phyloP scores from a whole-genome alignment of 306 rosid species.

The Cyclanthera cordifolia region DNA sequence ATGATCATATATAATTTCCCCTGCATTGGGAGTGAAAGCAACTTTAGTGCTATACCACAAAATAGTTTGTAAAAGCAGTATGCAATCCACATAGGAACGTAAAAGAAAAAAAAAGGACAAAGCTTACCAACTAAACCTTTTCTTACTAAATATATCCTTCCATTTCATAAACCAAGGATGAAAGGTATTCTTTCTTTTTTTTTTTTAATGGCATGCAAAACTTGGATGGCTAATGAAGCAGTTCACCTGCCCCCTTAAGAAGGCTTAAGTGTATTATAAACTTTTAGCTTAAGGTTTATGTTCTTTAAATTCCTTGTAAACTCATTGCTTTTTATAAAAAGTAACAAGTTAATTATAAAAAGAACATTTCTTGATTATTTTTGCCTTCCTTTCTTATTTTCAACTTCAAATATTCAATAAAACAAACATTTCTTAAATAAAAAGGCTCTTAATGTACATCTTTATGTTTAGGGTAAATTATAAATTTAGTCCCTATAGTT shows the following conservation, averaged over 20 bases:
- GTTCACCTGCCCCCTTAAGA: neutral
- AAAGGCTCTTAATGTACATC: neutral
- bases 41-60: neutral
- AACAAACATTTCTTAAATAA: neutral
- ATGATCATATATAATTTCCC: slow-evolving; percentile 33
- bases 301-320: neutral
- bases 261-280: neutral
- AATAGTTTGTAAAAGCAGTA: neutral
- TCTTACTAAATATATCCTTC: neutral
- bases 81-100: neutral
- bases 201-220: neutral
- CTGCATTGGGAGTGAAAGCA: slow-evolving; percentile 12
- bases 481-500: too few relatives aligned
- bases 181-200: neutral
- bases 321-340: neutral
- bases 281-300: neutral
- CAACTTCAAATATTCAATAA: neutral
- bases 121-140: neutral
- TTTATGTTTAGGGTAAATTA: too few relatives aligned
- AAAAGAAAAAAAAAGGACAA: neutral
- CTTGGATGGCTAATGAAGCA: neutral
- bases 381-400: neutral
- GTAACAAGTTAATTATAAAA: too few relatives aligned
- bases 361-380: neutral
- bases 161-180: neutral